Evolutionary conservation across 2,329 filamentous ascomycete genomes (phyloP).

Genomic region (Penicillium hordei): DNA sequence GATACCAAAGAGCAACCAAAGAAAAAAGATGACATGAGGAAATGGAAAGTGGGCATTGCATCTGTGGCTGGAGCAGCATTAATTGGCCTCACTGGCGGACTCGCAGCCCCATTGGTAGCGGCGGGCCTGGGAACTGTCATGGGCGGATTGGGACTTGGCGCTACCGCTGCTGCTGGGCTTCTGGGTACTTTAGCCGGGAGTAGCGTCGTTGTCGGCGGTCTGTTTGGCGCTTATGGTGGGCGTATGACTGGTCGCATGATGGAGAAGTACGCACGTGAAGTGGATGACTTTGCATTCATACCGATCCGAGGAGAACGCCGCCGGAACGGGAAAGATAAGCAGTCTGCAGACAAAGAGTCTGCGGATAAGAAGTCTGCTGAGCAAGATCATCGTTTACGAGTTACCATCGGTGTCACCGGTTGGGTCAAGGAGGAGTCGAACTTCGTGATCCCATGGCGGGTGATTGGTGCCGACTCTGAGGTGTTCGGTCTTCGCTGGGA

Average conservation of each 20-base stretch:
- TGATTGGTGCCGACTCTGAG: slow-evolving; percentile 71
- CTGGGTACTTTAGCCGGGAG: slow-evolving; percentile 79
- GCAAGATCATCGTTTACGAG: slow-evolving; percentile 67
- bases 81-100: slow-evolving; percentile 76
- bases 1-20: slow-evolving; percentile 72
- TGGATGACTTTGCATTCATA: slow-evolving; percentile 85
- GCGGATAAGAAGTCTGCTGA: slow-evolving; percentile 40
- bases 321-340: slow-evolving; percentile 44
- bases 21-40: slow-evolving; percentile 62
- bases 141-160: slow-evolving; percentile 72
- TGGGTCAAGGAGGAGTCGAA: slow-evolving; percentile 74
- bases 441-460: slow-evolving; percentile 74
- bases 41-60: slow-evolving; percentile 82
- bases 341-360: slow-evolving; percentile 48
- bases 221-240: slow-evolving; percentile 90
- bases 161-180: slow-evolving; percentile 72
- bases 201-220: slow-evolving; percentile 72
- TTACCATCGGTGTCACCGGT: slow-evolving; percentile 81
- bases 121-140: slow-evolving; percentile 78
- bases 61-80: slow-evolving; percentile 84
- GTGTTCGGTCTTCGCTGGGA: slow-evolving; percentile 85
- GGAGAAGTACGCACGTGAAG: slow-evolving; percentile 80
- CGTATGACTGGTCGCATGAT: slow-evolving; percentile 83
- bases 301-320: slow-evolving; percentile 60
- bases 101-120: slow-evolving; percentile 73